Evolutionary conservation across 805 yeast species (phyloP).

Genomic region (Saturnispora diversa): DNA sequence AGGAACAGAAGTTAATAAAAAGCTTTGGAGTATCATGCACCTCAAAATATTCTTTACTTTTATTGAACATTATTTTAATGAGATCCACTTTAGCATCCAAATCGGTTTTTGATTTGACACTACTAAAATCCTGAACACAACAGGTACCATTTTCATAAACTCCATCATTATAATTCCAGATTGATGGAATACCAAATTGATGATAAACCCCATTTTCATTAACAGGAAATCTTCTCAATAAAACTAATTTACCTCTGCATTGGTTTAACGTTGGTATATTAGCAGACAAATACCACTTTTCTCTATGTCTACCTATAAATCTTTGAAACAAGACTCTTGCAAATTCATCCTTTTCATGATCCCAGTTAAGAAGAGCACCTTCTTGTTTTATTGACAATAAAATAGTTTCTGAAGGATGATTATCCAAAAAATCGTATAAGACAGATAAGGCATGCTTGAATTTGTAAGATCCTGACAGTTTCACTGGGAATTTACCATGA

Average conservation of each 20-base stretch:
- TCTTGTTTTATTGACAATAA: slow-evolving; percentile 67
- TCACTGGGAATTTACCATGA: slow-evolving; percentile 73
- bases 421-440: slow-evolving; percentile 47
- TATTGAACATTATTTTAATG: slow-evolving; percentile 46
- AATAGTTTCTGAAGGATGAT: slow-evolving; percentile 51
- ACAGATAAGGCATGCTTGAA: slow-evolving; percentile 47
- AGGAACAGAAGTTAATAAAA: slow-evolving; percentile 66
- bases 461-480: slow-evolving; percentile 46
- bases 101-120: slow-evolving; percentile 44
- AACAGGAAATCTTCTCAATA: slow-evolving; percentile 68
- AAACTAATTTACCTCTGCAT: slow-evolving; percentile 55
- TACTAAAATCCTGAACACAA: slow-evolving; percentile 71
- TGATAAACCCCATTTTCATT: slow-evolving; percentile 32
- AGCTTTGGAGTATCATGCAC: slow-evolving; percentile 42
- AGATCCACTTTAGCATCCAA: slow-evolving; percentile 48
- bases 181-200: slow-evolving; percentile 58
- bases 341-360: slow-evolving; percentile 55
- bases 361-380: slow-evolving; percentile 55
- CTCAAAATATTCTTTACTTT: slow-evolving; percentile 35
- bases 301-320: slow-evolving; percentile 41
- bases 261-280: slow-evolving; percentile 53
- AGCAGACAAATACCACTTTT: slow-evolving; percentile 53
- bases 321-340: slow-evolving; percentile 51
- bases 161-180: slow-evolving; percentile 60
- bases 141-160: slow-evolving; percentile 56